Evolutionary conservation across 257 asterid species (phyloP).

Genomic region (Solanum tacnaense): DNA sequence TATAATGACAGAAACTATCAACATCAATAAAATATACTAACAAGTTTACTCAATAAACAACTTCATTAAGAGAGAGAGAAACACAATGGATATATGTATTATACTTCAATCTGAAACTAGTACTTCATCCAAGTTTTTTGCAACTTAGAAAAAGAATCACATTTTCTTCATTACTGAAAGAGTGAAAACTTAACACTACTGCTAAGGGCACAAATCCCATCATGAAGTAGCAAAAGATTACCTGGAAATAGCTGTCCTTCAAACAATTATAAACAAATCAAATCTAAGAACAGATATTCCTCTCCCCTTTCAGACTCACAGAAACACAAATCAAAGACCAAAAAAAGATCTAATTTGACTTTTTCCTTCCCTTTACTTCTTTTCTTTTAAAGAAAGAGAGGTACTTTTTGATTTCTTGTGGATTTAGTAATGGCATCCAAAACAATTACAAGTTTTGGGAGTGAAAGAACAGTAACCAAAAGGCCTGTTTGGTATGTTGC

Average conservation of each 20-base stretch:
- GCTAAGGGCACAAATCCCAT: slow-evolving; percentile 2
- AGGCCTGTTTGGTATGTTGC: slow-evolving; percentile 90
- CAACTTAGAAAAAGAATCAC: neutral
- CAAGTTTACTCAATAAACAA: slow-evolving; percentile 1
- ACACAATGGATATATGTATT: neutral
- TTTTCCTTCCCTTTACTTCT: neutral
- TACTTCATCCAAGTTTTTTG: neutral
- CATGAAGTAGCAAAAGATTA: slow-evolving; percentile 17
- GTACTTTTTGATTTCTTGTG: slow-evolving; percentile 1
- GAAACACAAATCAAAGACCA: slow-evolving; percentile 5
- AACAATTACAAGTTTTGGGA: slow-evolving; percentile 77
- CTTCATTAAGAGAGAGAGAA: slow-evolving; percentile 7
- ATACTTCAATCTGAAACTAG: neutral
- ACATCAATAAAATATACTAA: slow-evolving; percentile 3
- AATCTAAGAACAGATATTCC: slow-evolving; percentile 27
- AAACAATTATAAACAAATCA: slow-evolving; percentile 16
- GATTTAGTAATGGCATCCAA: slow-evolving; percentile 50
- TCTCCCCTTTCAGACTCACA: slow-evolving; percentile 25
- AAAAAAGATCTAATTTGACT: neutral
- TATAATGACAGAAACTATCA: neutral
- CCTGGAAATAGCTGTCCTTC: slow-evolving; percentile 35
- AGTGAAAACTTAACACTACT: slow-evolving; percentile 8
- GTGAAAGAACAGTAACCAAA: slow-evolving; percentile 81
- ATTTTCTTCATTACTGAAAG: slow-evolving; percentile 8
- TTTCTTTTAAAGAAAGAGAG: slow-evolving; percentile 4